phyloP scores from a whole-genome alignment of 345 rosid genomes.

The Brassica incana region DNA sequence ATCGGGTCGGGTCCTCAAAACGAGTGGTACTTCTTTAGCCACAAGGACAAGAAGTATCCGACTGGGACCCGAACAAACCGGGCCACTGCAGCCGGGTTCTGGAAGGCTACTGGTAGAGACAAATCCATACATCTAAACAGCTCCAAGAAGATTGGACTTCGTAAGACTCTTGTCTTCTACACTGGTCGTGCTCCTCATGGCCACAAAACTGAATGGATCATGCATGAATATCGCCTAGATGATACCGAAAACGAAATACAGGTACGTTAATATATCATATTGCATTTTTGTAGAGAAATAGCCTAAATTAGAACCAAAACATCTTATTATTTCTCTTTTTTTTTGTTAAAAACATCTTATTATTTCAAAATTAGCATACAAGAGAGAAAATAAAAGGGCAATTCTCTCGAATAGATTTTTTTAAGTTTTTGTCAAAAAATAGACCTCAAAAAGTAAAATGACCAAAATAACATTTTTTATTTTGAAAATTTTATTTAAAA shows the following conservation, averaged over 20 bases:
- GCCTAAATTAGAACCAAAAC: too few relatives aligned
- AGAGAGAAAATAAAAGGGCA: too few relatives aligned
- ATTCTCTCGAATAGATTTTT: too few relatives aligned
- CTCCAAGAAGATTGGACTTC: conserved; percentile 88
- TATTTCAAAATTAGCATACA: too few relatives aligned
- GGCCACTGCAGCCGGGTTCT: conserved; percentile 94
- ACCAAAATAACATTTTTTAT: too few relatives aligned
- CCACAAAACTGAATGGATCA: conserved; percentile 97
- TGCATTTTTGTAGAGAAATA: neutral
- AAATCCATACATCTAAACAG: conserved; percentile 75
- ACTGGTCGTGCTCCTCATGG: conserved; percentile 99
- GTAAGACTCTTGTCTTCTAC: conserved; percentile 97
- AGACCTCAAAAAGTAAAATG: too few relatives aligned
- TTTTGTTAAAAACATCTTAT: too few relatives aligned
- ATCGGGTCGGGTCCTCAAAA: conserved; percentile 95
- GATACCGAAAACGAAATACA: conserved; percentile 68
- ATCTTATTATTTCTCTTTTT: too few relatives aligned
- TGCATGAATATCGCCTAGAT: conserved; percentile 97
- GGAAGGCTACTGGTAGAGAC: conserved; percentile 99
- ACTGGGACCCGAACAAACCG: conserved; percentile 95
- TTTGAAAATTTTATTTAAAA: too few relatives aligned
- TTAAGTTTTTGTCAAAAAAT: too few relatives aligned
- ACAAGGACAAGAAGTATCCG: conserved; percentile 98
- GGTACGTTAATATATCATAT: conserved; percentile 36
- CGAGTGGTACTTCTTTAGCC: conserved; percentile 99